Percentiles rank a stretch among this genome's conserved stretches.
Evolutionary conservation across 495 filamentous ascomycete genomes (phyloP).

Genomic region (Bacidia gigantensis): DNA sequence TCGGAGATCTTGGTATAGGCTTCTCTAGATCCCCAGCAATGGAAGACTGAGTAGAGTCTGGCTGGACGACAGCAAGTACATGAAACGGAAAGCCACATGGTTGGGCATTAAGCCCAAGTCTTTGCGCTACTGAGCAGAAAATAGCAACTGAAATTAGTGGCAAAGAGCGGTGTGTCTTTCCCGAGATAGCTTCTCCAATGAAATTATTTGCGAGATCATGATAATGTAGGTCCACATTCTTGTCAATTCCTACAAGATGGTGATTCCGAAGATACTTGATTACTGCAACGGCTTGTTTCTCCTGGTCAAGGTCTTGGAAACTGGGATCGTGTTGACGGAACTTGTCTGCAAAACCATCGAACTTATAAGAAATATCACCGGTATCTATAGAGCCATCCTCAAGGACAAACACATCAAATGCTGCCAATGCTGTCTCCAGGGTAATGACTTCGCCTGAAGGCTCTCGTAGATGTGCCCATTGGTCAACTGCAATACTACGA

Average conservation of each 20-base stretch:
- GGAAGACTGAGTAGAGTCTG: constrained; percentile 44
- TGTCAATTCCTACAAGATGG: constrained; percentile 52
- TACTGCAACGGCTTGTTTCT: constrained; percentile 52
- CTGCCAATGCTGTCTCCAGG: constrained; percentile 62
- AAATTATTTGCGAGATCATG: constrained; percentile 73
- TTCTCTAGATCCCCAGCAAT: constrained; percentile 41
- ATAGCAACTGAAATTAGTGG: constrained; percentile 67
- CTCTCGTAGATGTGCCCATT: constrained; percentile 50
- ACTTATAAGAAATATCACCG: constrained; percentile 47
- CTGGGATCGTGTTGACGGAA: constrained; percentile 37
- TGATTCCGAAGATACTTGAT: constrained; percentile 50
- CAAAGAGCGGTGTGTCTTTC: constrained; percentile 52
- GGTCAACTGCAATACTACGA: constrained; percentile 57
- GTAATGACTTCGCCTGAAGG: constrained; percentile 32
- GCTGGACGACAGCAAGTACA: constrained; percentile 58
- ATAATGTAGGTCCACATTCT: constrained; percentile 48
- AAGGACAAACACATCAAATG: constrained; percentile 79
- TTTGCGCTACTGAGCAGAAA: constrained; percentile 51
- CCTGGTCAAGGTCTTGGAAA: constrained; percentile 38
- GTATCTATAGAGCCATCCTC: constrained; percentile 55
- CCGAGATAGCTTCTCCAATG: constrained; percentile 53
- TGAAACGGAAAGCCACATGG: constrained; percentile 70
- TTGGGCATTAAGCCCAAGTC: constrained; percentile 53
- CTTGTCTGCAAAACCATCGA: constrained; percentile 47
- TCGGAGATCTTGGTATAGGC: constrained; percentile 34